These are phyloP conservation scores for Schoenoplectus triqueter DNA, from an alignment of 202 grass and related monocot genomes.

Conservation along the genomic window DNA sequence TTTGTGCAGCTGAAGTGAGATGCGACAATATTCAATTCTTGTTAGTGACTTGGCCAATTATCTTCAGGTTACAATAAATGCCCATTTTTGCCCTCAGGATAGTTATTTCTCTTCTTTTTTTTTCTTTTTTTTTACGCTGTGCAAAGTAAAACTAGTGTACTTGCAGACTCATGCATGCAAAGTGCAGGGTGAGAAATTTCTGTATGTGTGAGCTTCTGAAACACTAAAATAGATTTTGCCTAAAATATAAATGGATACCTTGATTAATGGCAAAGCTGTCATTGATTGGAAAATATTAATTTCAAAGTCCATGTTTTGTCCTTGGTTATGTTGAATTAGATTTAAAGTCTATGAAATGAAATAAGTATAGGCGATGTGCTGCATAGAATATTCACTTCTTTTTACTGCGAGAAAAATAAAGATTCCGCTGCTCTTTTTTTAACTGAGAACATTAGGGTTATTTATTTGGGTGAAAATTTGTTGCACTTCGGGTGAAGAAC, in stretches of 20 bases:
- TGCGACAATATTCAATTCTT: conserved; percentile 13
- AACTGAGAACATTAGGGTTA: no score
- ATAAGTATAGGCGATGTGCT: no score
- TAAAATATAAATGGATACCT: conserved; percentile 47
- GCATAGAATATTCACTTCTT: no score
- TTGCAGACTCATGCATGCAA: neutral
- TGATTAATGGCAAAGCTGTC: conserved; percentile 38
- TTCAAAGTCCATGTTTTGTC: conserved; percentile 37
- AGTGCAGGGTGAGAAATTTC: neutral
- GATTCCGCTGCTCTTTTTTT: no score
- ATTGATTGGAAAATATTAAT: conserved; percentile 46
- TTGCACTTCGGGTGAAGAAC: no score
- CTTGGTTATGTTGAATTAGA: no score
- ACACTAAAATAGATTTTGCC: conserved; percentile 20
- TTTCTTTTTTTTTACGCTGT: conserved; percentile 6
- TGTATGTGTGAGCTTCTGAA: conserved; percentile 2
- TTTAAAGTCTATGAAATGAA: no score
- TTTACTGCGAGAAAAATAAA: no score
- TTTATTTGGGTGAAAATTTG: no score
- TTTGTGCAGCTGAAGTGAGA: neutral
- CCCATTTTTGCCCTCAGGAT: conserved; percentile 2
- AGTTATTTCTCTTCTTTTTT: neutral
- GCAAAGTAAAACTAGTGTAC: conserved; percentile 1
- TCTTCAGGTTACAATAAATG: neutral
- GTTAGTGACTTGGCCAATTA: neutral